Base-by-base conservation (phyloP, 78 protist species). In the Anaeramoeba ignava region DNA sequence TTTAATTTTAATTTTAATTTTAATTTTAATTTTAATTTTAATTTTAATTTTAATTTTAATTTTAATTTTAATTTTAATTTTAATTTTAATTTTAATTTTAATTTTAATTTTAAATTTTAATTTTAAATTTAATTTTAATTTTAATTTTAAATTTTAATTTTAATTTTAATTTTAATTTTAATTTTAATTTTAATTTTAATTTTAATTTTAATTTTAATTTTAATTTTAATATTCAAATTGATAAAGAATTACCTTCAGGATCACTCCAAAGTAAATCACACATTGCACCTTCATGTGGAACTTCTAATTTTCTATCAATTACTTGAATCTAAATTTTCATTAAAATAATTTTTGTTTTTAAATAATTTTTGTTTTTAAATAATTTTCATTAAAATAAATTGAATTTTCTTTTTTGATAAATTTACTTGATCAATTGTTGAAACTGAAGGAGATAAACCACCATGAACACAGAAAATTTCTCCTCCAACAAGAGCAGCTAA, bases 201-300 rank as follows among this genome's bases (percentile, higher is more conserved):
- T n/a, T 2, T 3, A 2, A 40, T 79, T 3, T 40, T 40, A 40
- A 8, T 2, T n/a, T 79, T n/a, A 31, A n/a, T 68, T n/a, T 79
- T 40, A 79, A 79, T n/a, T 8, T 79, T 40, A 8, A 2, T 3
- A 79, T n/a, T 8, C 3, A 79, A 40, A 3, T 40, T 89, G 81
- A 78, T 37, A 40, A 80, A 41, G 40, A 54, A 85, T 78, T 81
- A 39, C 38, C 79, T 39, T 96, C 98, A 27, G 99, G 99, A 89
- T 98, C 99, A 34, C 96, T 92, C 99, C 99, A 98, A 90, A 98
- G 86, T 31, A 98, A 92, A 83, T 96, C 99, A 67, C 98, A 96
- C 98, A 98, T 95, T 39, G 98, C 92, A 2, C 99, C 99, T 67
- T 96, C 98, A 84, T 98, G 99, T 42, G 99, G 99, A 0, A 95